These are phyloP conservation scores for Madurella mycetomatis DNA, from an alignment of 2,329 filamentous ascomycete species.

Conservation along the genomic window DNA sequence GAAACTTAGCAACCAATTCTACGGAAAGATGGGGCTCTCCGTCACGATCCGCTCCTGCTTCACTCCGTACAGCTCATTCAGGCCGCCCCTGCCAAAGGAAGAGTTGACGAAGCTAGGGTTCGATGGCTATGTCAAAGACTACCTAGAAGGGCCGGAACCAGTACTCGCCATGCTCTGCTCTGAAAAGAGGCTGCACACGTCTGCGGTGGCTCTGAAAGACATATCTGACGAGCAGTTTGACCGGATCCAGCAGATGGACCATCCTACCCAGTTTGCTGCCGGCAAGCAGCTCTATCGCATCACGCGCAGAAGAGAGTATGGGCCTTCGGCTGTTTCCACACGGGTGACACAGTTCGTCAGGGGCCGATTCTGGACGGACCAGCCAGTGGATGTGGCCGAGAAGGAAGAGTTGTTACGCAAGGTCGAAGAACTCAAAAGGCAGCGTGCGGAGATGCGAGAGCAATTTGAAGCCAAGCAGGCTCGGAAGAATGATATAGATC, in stretches of 20 bases:
- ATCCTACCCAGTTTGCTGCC: slow-evolving; percentile 66
- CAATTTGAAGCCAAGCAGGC: slow-evolving; percentile 33
- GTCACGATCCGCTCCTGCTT: slow-evolving; percentile 66
- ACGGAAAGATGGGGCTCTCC: slow-evolving; percentile 58
- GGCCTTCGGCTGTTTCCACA: slow-evolving; percentile 66
- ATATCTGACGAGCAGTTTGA: slow-evolving; percentile 65
- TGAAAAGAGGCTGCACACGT: slow-evolving; percentile 63
- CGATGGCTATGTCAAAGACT: slow-evolving; percentile 76
- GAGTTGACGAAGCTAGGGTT: slow-evolving; percentile 61
- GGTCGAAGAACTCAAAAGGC: slow-evolving; percentile 39
- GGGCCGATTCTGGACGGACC: slow-evolving; percentile 70
- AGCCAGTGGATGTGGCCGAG: slow-evolving; percentile 64
- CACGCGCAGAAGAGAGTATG: slow-evolving; percentile 73
- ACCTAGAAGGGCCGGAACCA: slow-evolving; percentile 71
- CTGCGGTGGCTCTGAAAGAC: slow-evolving; percentile 60
- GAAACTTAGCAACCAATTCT: slow-evolving; percentile 63
- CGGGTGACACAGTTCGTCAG: slow-evolving; percentile 55
- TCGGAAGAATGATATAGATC: slow-evolving; percentile 38
- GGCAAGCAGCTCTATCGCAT: slow-evolving; percentile 61
- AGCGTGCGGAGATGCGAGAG: slow-evolving; percentile 33
- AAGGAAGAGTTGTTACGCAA: slow-evolving; percentile 57
- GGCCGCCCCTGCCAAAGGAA: slow-evolving; percentile 48
- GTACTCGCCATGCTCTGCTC: slow-evolving; percentile 86
- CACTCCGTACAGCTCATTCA: slow-evolving; percentile 51
- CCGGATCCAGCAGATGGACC: slow-evolving; percentile 52